Conservation (phyloP, 495 filamentous ascomycete species). For the Sphaerosporella brunnea region DNA sequence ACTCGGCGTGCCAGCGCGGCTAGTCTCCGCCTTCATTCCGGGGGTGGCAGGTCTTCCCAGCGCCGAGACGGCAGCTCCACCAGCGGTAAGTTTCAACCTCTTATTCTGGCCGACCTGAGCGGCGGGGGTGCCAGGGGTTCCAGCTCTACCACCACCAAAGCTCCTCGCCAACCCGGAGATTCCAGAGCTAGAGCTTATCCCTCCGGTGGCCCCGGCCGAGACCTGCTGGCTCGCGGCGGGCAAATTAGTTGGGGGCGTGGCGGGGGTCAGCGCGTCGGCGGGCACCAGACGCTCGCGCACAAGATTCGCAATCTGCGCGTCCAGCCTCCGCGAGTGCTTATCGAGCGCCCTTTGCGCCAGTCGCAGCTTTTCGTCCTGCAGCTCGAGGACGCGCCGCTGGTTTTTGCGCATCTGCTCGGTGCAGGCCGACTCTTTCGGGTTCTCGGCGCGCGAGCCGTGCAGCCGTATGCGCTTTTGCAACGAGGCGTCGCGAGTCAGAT, state of each 20-base stretch:
- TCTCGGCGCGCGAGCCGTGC: constrained; percentile 61
- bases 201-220: neutral
- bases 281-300: constrained; percentile 62
- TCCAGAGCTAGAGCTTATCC: neutral
- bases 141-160: neutral
- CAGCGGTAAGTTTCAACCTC: neutral
- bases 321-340: constrained; percentile 73
- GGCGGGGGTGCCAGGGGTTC: neutral
- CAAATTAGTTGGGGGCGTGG: constrained; percentile 38
- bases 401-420: constrained; percentile 51
- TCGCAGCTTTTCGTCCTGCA: constrained; percentile 75
- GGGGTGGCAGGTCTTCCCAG: constrained; percentile 3
- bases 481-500: constrained; percentile 58
- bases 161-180: neutral
- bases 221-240: constrained; percentile 15
- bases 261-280: constrained; percentile 59
- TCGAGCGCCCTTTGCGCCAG: constrained; percentile 69
- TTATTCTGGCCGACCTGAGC: neutral
- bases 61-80: neutral
- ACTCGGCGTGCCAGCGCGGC: constrained; percentile 2
- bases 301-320: constrained; percentile 68
- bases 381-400: constrained; percentile 47
- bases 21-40: neutral
- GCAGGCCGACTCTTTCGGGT: constrained; percentile 71
- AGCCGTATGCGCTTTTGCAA: constrained; percentile 81